A percentile compares a stretch with the other conserved stretches of the same genome.
Conservation (phyloP, 441 rosid species). For the Aquilaria agallochum region DNA sequence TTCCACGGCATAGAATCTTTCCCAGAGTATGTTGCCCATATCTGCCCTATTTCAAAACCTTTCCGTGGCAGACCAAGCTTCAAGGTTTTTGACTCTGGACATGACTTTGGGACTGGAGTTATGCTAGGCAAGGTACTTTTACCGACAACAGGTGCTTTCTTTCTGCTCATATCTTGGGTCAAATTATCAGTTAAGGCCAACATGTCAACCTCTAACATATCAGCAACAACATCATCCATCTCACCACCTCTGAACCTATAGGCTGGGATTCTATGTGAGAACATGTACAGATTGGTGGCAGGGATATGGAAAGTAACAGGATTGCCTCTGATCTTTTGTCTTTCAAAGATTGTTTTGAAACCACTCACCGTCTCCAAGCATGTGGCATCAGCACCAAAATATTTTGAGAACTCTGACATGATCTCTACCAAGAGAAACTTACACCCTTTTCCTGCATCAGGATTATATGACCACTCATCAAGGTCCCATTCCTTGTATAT, state of each 20-base stretch:
- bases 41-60: constrained; percentile 14
- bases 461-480: constrained; percentile 21
- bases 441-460: constrained; percentile 16
- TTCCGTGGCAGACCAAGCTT: constrained; percentile 13
- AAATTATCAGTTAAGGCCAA: constrained; percentile 22
- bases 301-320: constrained; percentile 19
- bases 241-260: constrained; percentile 20
- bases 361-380: constrained; percentile 16
- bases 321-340: constrained; percentile 19
- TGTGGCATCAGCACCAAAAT: constrained; percentile 13
- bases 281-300: constrained; percentile 18
- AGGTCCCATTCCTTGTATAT: constrained; percentile 23
- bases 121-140: not conserved
- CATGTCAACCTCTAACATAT: constrained; percentile 25
- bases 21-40: constrained; percentile 23
- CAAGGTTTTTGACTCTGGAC: constrained; percentile 10
- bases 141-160: not conserved
- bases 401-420: constrained; percentile 23
- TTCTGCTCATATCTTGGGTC: constrained; percentile 10
- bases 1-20: constrained; percentile 17
- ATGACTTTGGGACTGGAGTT: not conserved
- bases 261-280: constrained; percentile 22
- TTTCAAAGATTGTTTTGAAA: constrained; percentile 18
- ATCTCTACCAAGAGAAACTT: constrained; percentile 20
- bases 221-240: constrained; percentile 18